Percentiles rank a stretch among this genome's conserved stretches.
phyloP scores from a whole-genome alignment of 2,329 filamentous ascomycete genomes.

The Aspergillus sp. region DNA sequence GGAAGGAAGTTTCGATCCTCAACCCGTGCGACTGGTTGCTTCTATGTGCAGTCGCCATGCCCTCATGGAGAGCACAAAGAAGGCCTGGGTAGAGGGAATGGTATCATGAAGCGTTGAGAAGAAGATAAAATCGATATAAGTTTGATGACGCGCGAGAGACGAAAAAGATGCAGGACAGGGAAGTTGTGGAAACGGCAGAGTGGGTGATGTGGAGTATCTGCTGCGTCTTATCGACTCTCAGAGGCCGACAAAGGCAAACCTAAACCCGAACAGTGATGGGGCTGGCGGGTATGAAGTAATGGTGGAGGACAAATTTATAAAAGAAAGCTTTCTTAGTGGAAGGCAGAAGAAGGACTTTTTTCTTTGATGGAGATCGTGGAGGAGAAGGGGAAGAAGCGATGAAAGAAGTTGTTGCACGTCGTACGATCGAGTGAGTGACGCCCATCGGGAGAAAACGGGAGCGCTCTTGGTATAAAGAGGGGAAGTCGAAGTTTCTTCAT shows the following conservation, averaged over 20 bases:
- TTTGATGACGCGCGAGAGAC: neutral
- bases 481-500: neutral
- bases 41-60: conserved; percentile 41
- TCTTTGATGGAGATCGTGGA: neutral
- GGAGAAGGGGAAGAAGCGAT: neutral
- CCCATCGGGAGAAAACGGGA: conserved; percentile 5
- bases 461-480: neutral
- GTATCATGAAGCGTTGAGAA: conserved; percentile 3
- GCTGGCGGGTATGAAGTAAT: neutral
- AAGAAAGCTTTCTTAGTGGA: neutral
- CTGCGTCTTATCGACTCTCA: conserved; percentile 14
- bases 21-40: conserved; percentile 33
- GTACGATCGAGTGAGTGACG: neutral
- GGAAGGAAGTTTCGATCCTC: conserved; percentile 42
- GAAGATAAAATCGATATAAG: neutral
- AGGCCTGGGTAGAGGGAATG: neutral
- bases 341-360: neutral
- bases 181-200: neutral
- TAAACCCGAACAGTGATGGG: conserved; percentile 10
- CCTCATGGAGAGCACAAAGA: conserved; percentile 25
- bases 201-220: conserved; percentile 6
- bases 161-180: neutral
- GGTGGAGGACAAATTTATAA: neutral
- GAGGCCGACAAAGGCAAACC: conserved; percentile 9
- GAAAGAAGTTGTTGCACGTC: neutral